Conservation (phyloP, 2,329 filamentous ascomycete species). For the Venturia nashicola region DNA sequence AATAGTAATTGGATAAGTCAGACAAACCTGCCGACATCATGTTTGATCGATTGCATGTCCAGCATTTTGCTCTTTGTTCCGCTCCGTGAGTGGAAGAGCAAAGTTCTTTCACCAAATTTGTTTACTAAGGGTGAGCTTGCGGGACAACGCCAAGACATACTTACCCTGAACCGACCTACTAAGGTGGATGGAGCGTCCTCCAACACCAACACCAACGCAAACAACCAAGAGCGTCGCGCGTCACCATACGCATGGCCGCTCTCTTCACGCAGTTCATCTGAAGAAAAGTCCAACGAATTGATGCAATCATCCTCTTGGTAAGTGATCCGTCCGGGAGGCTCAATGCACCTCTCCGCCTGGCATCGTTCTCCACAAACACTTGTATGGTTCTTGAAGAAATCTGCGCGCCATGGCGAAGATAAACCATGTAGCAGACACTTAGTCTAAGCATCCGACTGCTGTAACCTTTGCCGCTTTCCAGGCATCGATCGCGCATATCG, state of each 20-base stretch:
- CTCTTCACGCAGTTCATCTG: not conserved
- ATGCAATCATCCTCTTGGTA: not conserved
- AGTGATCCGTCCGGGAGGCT: not conserved
- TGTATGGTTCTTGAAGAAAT: not conserved
- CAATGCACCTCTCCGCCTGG: not conserved
- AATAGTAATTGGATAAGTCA: not conserved
- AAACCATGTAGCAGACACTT: not conserved
- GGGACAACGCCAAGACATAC: not conserved
- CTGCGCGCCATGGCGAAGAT: not conserved
- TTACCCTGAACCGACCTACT: not conserved
- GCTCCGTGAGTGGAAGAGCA: not conserved
- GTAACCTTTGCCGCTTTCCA: not conserved
- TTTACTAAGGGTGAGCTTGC: no score
- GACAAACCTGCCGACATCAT: not conserved
- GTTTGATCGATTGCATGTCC: not conserved
- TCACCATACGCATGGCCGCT: not conserved
- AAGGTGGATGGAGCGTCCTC: not conserved
- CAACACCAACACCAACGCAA: not conserved
- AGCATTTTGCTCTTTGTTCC: not conserved
- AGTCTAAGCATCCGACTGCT: not conserved
- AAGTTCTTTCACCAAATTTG: not conserved
- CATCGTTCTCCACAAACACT: not conserved
- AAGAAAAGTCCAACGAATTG: not conserved
- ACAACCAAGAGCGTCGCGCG: not conserved
- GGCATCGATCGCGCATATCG: not conserved